Evolutionary conservation across 1,139 yeast genomes (phyloP).

Genomic region (Taphrina confusa): DNA sequence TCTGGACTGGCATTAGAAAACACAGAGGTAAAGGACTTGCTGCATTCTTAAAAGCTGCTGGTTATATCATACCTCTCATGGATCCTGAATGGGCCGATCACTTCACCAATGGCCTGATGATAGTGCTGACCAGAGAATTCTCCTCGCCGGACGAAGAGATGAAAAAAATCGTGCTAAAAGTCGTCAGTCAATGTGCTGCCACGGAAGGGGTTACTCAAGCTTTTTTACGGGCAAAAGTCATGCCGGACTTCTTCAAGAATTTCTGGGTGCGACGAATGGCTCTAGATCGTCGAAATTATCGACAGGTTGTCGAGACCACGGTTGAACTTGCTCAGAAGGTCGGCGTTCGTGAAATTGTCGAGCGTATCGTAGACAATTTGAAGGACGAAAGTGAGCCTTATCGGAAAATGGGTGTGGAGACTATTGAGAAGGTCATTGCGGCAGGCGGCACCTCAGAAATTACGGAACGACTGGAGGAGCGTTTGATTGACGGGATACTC

Average conservation of each 20-base stretch:
- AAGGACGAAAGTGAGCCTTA: constrained; percentile 83
- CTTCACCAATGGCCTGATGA: constrained; percentile 73
- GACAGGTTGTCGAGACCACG: constrained; percentile 73
- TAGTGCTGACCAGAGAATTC: constrained; percentile 69
- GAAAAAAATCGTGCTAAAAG: constrained; percentile 69
- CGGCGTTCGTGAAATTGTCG: constrained; percentile 65
- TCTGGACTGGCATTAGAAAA: constrained; percentile 75
- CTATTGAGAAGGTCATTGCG: constrained; percentile 57
- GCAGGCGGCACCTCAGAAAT: constrained; percentile 56
- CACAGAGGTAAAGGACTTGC: constrained; percentile 81
- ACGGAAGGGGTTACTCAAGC: constrained; percentile 56
- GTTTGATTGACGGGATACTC: constrained; percentile 78
- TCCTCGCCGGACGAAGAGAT: constrained; percentile 85
- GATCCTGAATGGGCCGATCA: constrained; percentile 76
- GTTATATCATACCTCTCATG: constrained; percentile 82
- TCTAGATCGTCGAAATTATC: constrained; percentile 56
- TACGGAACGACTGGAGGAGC: constrained; percentile 61
- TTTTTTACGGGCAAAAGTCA: constrained; percentile 54
- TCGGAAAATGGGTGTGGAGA: constrained; percentile 74
- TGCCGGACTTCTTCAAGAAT: constrained; percentile 64
- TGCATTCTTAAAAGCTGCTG: constrained; percentile 74
- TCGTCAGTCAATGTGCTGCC: constrained; percentile 59
- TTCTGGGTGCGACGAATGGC: constrained; percentile 67
- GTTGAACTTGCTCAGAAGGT: constrained; percentile 65
- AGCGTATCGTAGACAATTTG: constrained; percentile 58